Evolutionary conservation across 208 protist genomes (phyloP).

Genomic region (Crithidia fasciculata): DNA sequence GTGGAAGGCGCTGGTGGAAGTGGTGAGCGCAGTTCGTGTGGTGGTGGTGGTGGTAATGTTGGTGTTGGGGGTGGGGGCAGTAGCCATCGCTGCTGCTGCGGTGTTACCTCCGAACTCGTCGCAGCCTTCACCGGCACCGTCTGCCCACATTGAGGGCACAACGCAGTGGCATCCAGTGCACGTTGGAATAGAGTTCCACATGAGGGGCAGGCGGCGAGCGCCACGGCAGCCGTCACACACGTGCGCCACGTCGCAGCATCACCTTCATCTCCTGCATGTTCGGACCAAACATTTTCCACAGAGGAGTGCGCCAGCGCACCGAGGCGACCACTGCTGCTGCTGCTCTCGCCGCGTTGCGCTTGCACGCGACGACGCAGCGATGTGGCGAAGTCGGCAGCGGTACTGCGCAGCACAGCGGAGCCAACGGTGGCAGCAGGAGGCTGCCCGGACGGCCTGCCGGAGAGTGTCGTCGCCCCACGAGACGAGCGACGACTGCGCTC

Average conservation of each 20-base stretch:
- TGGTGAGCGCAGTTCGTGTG: background rate
- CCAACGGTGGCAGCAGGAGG: constrained; percentile 14
- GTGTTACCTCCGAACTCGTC: background rate
- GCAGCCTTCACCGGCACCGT: background rate
- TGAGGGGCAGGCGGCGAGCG: constrained; percentile 16
- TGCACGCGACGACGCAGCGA: constrained; percentile 27
- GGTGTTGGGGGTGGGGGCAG: constrained; percentile 2
- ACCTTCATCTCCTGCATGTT: background rate
- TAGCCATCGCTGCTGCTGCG: background rate
- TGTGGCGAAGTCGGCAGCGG: constrained; percentile 17
- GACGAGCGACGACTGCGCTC: background rate
- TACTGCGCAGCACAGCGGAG: constrained; percentile 36
- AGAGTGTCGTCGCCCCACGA: no score
- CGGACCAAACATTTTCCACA: background rate
- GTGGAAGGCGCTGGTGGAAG: background rate
- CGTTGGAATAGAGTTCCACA: constrained; percentile 19
- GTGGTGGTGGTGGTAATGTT: background rate
- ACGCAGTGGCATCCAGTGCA: background rate
- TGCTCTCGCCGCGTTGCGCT: constrained; percentile 1
- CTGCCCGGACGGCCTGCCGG: no score
- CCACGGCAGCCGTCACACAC: constrained; percentile 14
- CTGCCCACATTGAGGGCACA: constrained; percentile 25
- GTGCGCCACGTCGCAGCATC: constrained; percentile 21
- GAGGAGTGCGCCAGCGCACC: background rate
- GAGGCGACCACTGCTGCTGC: background rate